Base-by-base conservation (phyloP, 2,329 filamentous ascomycete genomes). In the Intubia oerlemansii region DNA sequence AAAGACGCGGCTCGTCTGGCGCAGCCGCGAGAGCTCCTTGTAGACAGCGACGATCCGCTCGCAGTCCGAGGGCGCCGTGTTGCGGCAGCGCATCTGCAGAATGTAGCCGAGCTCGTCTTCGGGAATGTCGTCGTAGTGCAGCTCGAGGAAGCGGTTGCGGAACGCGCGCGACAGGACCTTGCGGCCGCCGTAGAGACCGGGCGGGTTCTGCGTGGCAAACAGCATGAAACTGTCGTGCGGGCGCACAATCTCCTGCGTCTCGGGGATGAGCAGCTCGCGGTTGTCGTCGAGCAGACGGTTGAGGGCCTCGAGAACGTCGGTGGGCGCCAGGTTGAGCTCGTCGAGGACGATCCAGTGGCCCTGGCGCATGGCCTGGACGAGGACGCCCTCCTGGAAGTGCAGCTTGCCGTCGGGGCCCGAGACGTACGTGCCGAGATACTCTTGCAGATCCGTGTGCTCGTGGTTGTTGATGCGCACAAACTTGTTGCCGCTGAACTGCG, bases 401-500 rank as follows among this genome's bases (percentile, higher is more conserved):
- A 99, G 58, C 35, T 77, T 79, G 5, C 90, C 90, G 44, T 91
- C 77, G 1, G 70, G 53, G 15, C 74, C 78, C 3, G 88, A 93
- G 2, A 92, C 59, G 40, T 98, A 99, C 0, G 82, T 91, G 12
- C 88, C 88, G 5, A 99, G 56, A 43, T 99, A 99, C 46, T 99
- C 90, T 49, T 98, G 88, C 21, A 99, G 57, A 48, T 99, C 88
- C 0, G 88, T 98, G 44, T 98, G 88, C 45, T 99, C 90, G 50
- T 99, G 88, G 41, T 99, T 99, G 53, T 99, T 99, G 57, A 99
- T 98, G 34, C 88, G 71, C 24, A 98, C 82, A 44, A 95, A 98
- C 44, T 79, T 88, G 47, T 99, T 92, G 4, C 90, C 88, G 17
- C 82, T 95, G 31, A 79, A 76, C 43, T 91, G 88, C n/a, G 90